phyloP scores from a whole-genome alignment of 129 eudicot species.

The Centaurea solstitialis region DNA sequence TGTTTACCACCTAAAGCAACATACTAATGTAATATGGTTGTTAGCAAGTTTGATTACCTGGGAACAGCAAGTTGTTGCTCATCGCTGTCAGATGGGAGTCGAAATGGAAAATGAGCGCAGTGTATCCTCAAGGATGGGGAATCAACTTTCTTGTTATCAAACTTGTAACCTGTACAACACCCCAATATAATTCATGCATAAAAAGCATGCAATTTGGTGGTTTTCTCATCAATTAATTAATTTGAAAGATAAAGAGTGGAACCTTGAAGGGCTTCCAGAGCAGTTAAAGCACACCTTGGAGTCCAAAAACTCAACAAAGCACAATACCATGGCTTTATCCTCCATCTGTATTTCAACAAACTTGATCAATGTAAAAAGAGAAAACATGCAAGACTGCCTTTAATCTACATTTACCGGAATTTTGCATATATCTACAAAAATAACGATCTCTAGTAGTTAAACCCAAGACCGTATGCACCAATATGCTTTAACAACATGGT shows the following conservation, averaged over 20 bases:
- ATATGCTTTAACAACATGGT: background rate
- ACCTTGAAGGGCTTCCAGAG: constrained; percentile 97
- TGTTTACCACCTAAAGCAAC: background rate
- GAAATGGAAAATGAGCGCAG: constrained; percentile 88
- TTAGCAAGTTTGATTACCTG: background rate
- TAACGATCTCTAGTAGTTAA: too few relatives aligned
- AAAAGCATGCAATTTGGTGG: background rate
- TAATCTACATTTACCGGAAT: too few relatives aligned
- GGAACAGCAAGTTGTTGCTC: constrained; percentile 23
- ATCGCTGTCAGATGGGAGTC: constrained; percentile 54
- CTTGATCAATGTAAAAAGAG: background rate
- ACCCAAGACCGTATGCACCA: too few relatives aligned
- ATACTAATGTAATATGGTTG: background rate
- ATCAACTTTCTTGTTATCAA: constrained; percentile 81
- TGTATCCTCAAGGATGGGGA: constrained; percentile 64
- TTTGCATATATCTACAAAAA: too few relatives aligned
- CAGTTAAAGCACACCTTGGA: constrained; percentile 81
- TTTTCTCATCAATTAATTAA: background rate
- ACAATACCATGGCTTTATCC: constrained; percentile 80
- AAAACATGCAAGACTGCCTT: background rate
- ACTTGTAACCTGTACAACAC: constrained; percentile 70
- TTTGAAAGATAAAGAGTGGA: background rate
- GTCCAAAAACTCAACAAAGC: constrained; percentile 88
- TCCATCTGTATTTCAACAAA: constrained; percentile 52
- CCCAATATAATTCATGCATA: background rate